A percentile compares a stretch with the other conserved stretches of the same genome.
Evolutionary conservation across 176 grass and related monocot genomes (phyloP).

Genomic region (Ensete glaucum): DNA sequence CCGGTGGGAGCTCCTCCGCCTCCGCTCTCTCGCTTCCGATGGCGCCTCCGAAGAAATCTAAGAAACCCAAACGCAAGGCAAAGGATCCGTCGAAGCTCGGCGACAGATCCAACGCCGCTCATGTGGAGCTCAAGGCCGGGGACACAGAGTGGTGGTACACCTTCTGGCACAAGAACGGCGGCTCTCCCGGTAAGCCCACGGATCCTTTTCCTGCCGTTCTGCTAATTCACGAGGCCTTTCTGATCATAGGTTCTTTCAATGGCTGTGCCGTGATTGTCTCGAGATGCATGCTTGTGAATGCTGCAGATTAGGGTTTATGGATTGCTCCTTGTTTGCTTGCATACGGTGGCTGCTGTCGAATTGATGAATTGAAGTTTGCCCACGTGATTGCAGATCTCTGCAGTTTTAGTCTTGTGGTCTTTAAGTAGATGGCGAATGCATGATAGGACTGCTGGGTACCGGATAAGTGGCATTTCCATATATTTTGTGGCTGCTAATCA

Average conservation of each 20-base stretch:
- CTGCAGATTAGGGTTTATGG: not conserved
- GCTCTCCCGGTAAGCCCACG: slow-evolving; percentile 5
- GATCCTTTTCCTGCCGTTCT: not conserved
- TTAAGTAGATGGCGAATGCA: too few species aligned
- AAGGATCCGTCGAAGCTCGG: slow-evolving; percentile 44
- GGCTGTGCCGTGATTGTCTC: not conserved
- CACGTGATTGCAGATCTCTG: not conserved
- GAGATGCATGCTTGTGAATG: not conserved
- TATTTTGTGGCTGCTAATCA: too few species aligned
- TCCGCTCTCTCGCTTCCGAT: slow-evolving; percentile 3
- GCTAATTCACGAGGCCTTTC: not conserved
- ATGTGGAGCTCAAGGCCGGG: slow-evolving; percentile 45
- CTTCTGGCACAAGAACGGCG: slow-evolving; percentile 59
- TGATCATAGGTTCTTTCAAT: not conserved
- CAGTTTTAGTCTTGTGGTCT: too few species aligned
- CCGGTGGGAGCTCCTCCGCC: not conserved
- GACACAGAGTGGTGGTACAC: slow-evolving; percentile 93
- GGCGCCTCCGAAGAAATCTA: slow-evolving; percentile 58
- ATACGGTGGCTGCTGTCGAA: not conserved
- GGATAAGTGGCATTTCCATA: too few species aligned
- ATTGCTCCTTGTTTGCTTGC: not conserved
- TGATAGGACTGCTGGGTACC: too few species aligned
- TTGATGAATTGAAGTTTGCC: not conserved
- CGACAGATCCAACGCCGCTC: slow-evolving; percentile 25
- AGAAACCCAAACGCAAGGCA: slow-evolving; percentile 65